Evolutionary conservation across 805 yeast genomes (phyloP), one percentile per base, ranked within the genome.

Genomic region (Candida dajiaensis): DNA sequence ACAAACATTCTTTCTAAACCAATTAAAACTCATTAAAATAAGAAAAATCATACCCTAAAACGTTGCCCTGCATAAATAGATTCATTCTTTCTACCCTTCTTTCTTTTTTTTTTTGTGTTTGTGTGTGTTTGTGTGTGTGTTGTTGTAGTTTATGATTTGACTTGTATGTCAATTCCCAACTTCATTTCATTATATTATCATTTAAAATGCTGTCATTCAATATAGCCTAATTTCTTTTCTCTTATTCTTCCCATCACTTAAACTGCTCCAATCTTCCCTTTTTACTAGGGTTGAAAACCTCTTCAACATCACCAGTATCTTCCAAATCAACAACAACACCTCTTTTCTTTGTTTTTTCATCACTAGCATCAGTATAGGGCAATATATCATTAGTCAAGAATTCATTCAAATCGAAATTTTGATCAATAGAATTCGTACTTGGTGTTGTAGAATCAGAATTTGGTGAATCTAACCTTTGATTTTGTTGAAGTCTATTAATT

Each of bases 381-480:
- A 36, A 11, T 22, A 36, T 36, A 19, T 36, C 39, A 36, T 36
- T 20, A 8, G n/a, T 36, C 33, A 59, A 45, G 23, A 52, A 59
- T 8, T 59, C 64, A 43, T 58, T 55, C 16, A 59, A 26, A 40
- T 58, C 57, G 28, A 59, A 59, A 19, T 45, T 33, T 25, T 50
- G 50, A 19, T 48, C 49, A 23, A 35, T 25, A 11, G 40, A 19
- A 40, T 6, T n/a, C 6, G 46, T 18, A 19, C 21, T 26, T 26
- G 40, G 8, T 28, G 41, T 20, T 11, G 39, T 21, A 5, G 43
- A 10, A 19, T 16, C 22, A 29, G 41, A 19, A 19, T 28, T 10
- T 8, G 37, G 25, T 28, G 42, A 38, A 25, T 18, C 41, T 21
- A 42, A 29, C 6, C 39, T 20, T 19, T 19, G 39, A 3, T 16